Evolutionary conservation across 2,329 filamentous ascomycete genomes (phyloP).

Genomic region (Neopestalotiopsis sp.): DNA sequence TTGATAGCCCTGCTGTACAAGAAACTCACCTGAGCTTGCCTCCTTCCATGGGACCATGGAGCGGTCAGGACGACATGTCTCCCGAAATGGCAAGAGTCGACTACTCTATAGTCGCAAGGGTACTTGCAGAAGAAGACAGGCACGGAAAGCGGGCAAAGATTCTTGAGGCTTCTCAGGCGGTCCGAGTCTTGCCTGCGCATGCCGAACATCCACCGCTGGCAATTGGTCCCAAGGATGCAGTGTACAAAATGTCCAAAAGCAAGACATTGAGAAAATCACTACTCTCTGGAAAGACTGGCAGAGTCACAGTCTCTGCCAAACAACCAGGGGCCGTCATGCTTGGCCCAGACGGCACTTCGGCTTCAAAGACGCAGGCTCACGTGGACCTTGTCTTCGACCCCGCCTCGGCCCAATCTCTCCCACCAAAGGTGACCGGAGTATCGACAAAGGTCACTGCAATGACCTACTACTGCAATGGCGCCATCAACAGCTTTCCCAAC

Average conservation of each 20-base stretch:
- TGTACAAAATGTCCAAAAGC: conserved; percentile 55
- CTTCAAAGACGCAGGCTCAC: conserved; percentile 47
- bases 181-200: conserved; percentile 59
- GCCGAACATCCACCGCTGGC: conserved; percentile 58
- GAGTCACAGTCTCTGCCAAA: conserved; percentile 49
- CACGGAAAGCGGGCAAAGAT: conserved; percentile 35
- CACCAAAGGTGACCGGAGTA: conserved; percentile 55
- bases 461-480: conserved; percentile 57
- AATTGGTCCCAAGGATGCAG: conserved; percentile 51
- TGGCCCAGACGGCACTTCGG: conserved; percentile 52
- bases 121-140: conserved; percentile 39
- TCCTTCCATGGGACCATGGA: conserved; percentile 58
- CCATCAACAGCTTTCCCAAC: conserved; percentile 55
- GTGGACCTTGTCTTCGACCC: conserved; percentile 57
- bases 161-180: conserved; percentile 47
- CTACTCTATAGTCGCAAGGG: conserved; percentile 57
- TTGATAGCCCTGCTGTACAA: conserved; percentile 49
- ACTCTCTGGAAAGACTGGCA: conserved; percentile 56
- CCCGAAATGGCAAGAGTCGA: conserved; percentile 61
- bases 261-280: conserved; percentile 61
- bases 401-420: conserved; percentile 44
- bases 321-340: conserved; percentile 58
- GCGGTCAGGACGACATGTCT: conserved; percentile 55
- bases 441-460: conserved; percentile 57
- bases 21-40: conserved; percentile 60